phyloP scores from a whole-genome alignment of 2,329 filamentous ascomycete species.

The Pyricularia sp. region DNA sequence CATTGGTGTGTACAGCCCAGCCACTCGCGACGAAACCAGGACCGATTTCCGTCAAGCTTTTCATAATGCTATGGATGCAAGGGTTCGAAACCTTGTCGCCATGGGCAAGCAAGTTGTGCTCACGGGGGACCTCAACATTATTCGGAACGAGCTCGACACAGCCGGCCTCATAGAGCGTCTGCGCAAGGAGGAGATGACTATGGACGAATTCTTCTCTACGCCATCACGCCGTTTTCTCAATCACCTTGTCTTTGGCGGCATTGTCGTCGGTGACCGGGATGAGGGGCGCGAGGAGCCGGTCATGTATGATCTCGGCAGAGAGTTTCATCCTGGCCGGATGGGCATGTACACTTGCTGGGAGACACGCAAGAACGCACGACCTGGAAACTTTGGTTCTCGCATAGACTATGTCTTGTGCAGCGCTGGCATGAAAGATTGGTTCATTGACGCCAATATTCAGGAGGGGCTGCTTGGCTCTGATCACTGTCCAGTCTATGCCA shows the following conservation, averaged over 20 bases:
- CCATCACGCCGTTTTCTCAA: constrained; percentile 72
- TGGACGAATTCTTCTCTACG: constrained; percentile 58
- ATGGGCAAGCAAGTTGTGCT: constrained; percentile 77
- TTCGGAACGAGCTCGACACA: constrained; percentile 56
- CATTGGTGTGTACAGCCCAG: constrained; percentile 84
- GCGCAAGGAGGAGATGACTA: constrained; percentile 52
- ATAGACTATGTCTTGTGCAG: constrained; percentile 92
- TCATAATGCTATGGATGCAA: constrained; percentile 63
- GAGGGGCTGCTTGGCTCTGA: constrained; percentile 90
- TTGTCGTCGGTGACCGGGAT: constrained; percentile 46
- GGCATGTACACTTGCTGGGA: constrained; percentile 99
- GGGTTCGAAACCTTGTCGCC: constrained; percentile 69
- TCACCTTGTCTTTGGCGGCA: constrained; percentile 64
- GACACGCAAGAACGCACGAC: constrained; percentile 86
- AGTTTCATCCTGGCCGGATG: constrained; percentile 62
- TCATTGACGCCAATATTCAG: constrained; percentile 72
- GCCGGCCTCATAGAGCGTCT: constrained; percentile 61
- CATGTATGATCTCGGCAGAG: constrained; percentile 72
- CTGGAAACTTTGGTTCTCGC: constrained; percentile 80
- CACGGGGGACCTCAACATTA: constrained; percentile 80
- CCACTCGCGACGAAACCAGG: constrained; percentile 71
- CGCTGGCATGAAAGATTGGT: constrained; percentile 66
- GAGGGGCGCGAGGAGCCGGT: constrained; percentile 50
- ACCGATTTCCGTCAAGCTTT: constrained; percentile 75
- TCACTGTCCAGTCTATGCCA: constrained; percentile 84